Conservation (phyloP, 2,329 filamentous ascomycete species). For the Claviceps lovelessii region DNA sequence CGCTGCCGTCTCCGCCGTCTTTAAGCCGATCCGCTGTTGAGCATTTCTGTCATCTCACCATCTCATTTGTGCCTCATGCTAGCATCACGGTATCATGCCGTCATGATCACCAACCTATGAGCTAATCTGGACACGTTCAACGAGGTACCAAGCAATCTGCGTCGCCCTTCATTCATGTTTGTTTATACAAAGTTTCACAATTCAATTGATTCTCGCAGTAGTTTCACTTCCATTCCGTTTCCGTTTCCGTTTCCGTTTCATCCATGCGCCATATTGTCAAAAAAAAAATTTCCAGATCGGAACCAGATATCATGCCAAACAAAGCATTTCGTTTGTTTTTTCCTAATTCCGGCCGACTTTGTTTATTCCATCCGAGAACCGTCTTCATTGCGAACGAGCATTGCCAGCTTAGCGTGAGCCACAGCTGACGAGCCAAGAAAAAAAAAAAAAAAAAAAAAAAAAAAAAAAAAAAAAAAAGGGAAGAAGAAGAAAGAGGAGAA, state of each 20-base stretch:
- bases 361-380: not conserved
- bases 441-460: not conserved
- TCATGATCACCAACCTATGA: not conserved
- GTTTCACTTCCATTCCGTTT: not conserved
- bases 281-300: not conserved
- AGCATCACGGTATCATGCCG: not conserved
- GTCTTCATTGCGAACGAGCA: not conserved
- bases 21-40: no score
- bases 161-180: not conserved
- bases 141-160: not conserved
- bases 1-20: no score
- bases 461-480: not conserved
- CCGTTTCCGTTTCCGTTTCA: not conserved
- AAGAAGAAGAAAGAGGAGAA: not conserved
- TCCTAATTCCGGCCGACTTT: not conserved
- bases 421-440: not conserved
- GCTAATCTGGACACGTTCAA: not conserved
- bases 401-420: not conserved
- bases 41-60: not conserved
- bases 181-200: not conserved
- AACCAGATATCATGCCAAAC: not conserved
- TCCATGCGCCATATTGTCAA: not conserved
- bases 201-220: not conserved
- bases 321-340: not conserved
- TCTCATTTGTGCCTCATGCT: not conserved